These are phyloP conservation scores for Thozetella sp. DNA, from an alignment of 495 filamentous ascomycete genomes.

Conservation along the genomic window DNA sequence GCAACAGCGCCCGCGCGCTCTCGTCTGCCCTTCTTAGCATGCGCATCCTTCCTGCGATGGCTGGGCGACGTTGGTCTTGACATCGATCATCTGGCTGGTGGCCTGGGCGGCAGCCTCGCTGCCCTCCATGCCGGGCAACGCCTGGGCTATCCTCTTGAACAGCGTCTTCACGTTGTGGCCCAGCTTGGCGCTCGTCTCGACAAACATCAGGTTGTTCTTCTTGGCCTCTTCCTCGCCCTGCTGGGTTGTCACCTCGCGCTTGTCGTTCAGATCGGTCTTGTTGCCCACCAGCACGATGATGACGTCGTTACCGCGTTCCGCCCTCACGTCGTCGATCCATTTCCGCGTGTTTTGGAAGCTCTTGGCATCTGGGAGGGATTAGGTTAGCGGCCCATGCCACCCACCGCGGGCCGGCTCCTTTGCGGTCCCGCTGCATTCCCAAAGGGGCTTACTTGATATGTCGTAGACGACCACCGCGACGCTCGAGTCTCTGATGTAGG, in stretches of 20 bases:
- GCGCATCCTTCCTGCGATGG: constrained; percentile 79
- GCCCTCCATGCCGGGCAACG: constrained; percentile 96
- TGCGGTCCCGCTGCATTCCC: neutral
- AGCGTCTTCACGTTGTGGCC: constrained; percentile 97
- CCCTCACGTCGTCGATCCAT: constrained; percentile 98
- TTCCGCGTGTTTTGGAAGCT: constrained; percentile 97
- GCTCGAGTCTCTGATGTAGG: constrained; percentile 95
- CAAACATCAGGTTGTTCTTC: constrained; percentile 94
- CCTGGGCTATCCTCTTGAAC: constrained; percentile 96
- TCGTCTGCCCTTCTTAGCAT: constrained; percentile 52
- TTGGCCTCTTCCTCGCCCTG: constrained; percentile 99
- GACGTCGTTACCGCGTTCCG: constrained; percentile 95
- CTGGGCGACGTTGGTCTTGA: constrained; percentile 79
- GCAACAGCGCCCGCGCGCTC: neutral
- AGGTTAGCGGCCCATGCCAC: constrained; percentile 22
- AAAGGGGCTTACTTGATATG: constrained; percentile 70
- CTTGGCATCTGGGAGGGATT: constrained; percentile 66
- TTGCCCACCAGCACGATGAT: constrained; percentile 98
- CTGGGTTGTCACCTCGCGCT: constrained; percentile 90
- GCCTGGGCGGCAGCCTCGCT: constrained; percentile 63
- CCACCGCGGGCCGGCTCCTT: no score
- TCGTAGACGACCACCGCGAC: constrained; percentile 99
- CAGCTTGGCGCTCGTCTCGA: constrained; percentile 97
- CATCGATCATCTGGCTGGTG: constrained; percentile 87
- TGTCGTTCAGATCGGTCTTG: constrained; percentile 98